Conservation (phyloP, 495 filamentous ascomycete species). For the Lineolata rhizophorae region DNA sequence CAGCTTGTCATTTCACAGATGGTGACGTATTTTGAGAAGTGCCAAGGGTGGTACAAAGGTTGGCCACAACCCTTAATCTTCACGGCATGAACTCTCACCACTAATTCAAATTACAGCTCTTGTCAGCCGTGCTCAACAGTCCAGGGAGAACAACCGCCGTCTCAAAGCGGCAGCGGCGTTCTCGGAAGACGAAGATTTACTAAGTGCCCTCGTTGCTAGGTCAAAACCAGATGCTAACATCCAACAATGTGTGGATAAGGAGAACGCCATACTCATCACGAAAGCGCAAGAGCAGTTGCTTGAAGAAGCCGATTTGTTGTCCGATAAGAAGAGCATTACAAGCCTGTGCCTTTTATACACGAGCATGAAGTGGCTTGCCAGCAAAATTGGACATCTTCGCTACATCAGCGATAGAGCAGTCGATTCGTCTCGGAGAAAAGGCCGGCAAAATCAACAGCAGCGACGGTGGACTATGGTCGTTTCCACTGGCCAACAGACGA, state of each 20-base stretch:
- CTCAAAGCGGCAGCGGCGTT: no score
- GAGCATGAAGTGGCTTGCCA: constrained; percentile 94
- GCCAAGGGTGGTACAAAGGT: constrained; percentile 80
- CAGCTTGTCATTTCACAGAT: constrained; percentile 79
- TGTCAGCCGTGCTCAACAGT: no score
- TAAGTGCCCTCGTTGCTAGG: not conserved
- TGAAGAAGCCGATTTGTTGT: constrained; percentile 61
- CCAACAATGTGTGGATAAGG: no score
- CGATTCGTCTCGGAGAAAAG: constrained; percentile 21
- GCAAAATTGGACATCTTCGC: constrained; percentile 51
- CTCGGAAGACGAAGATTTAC: no score
- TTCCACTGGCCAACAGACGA: constrained; percentile 25
- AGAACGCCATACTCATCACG: constrained; percentile 42
- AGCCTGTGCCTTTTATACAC: constrained; percentile 75
- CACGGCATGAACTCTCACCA: no score
- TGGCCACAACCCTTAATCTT: no score
- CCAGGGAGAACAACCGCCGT: no score
- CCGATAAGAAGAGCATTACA: constrained; percentile 65
- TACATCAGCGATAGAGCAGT: constrained; percentile 33
- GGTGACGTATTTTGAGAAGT: constrained; percentile 74
- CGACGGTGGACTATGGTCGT: constrained; percentile 67
- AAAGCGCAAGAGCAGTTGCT: constrained; percentile 40
- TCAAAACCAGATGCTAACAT: not conserved
- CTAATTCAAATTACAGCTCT: constrained; percentile 37
- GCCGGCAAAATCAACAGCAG: constrained; percentile 19